Base-by-base conservation (phyloP, 1,284 basidiomycete species). In the Ceratobasidium sp. region DNA sequence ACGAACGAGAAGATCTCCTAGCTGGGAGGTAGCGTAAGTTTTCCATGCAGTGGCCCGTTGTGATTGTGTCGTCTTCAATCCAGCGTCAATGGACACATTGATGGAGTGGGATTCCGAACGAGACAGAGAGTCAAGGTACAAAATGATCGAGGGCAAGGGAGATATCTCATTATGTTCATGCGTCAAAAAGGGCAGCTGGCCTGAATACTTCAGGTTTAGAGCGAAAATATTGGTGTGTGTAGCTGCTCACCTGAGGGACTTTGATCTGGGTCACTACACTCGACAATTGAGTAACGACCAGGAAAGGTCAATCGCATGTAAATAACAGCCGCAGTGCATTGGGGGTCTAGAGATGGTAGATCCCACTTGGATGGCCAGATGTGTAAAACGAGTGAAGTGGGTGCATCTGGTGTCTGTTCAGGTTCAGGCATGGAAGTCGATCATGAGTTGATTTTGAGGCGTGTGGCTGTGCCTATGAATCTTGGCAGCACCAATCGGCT, bases 1-100 rank as follows among this genome's bases (percentile, higher is more conserved):
- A 84, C 90, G 78, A 79, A 93, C 90, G 72, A 92, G 84, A 2
- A 92, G 79, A 79, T 92, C 88, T 31, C 91, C 90, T 62, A 93
- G 81, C 69, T 88, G 83, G n/a, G 88, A 82, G 77, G 91, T 87
- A 24, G 89, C 83, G 79, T 92, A 89, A 2, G 89, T 84, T 61
- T 84, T 83, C 85, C 91, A 89, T 4, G 91, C 91, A 0, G 83
- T 83, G 58, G 82, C 82, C 78, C 89, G 85, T 0, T 90, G 85
- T 62, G 81, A 85, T 78, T 91, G 86, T 6, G 79, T 76, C 11
- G 80, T 69, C 64, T 78, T 83, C 14, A 91, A 81, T 31, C 81
- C 79, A 7, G 79, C 82, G 79, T 91, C 88, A 34, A 87, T 80
- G 80, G 85, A 74, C 53, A 77, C 78, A 78, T 81, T 81, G 79